Percentiles rank a stretch among this genome's conserved stretches.
Conservation (phyloP, 1,139 yeast genomes). For the Kurtzmaniella quercitrusa region DNA sequence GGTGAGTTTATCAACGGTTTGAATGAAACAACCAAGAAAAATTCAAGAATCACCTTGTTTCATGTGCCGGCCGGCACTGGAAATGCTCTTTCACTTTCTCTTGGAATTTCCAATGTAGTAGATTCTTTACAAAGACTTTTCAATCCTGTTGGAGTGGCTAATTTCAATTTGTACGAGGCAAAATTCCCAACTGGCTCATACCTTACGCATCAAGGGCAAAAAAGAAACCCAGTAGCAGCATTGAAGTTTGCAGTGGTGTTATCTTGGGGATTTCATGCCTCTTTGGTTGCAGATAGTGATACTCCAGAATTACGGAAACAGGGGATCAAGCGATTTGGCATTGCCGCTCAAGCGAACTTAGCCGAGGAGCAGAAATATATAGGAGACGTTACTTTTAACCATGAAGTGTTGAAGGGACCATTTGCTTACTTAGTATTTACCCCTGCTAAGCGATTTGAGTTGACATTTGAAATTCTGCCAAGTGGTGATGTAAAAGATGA, state of each 20-base stretch:
- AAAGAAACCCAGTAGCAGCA: conserved; percentile 15
- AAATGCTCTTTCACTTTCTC: conserved; percentile 68
- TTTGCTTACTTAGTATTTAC: conserved; percentile 69
- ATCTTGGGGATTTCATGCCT: conserved; percentile 86
- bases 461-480: conserved; percentile 71
- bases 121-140: conserved; percentile 41
- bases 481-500: conserved; percentile 48
- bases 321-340: conserved; percentile 63
- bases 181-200: conserved; percentile 47
- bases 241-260: conserved; percentile 60
- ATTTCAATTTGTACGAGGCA: conserved; percentile 54
- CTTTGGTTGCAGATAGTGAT: conserved; percentile 77
- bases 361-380: conserved; percentile 44
- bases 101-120: conserved; percentile 39
- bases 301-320: conserved; percentile 58
- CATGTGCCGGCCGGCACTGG: conserved; percentile 85
- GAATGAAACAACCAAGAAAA: conserved; percentile 7
- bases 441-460: conserved; percentile 61
- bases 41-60: conserved; percentile 26
- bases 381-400: conserved; percentile 29
- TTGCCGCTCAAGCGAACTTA: conserved; percentile 61
- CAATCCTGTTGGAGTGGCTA: conserved; percentile 22
- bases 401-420: conserved; percentile 25
- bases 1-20: conserved; percentile 69
- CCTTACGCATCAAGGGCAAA: conserved; percentile 20